phyloP scores from a whole-genome alignment of 1,284 basidiomycete genomes.

The Apiotrichum porosum region DNA sequence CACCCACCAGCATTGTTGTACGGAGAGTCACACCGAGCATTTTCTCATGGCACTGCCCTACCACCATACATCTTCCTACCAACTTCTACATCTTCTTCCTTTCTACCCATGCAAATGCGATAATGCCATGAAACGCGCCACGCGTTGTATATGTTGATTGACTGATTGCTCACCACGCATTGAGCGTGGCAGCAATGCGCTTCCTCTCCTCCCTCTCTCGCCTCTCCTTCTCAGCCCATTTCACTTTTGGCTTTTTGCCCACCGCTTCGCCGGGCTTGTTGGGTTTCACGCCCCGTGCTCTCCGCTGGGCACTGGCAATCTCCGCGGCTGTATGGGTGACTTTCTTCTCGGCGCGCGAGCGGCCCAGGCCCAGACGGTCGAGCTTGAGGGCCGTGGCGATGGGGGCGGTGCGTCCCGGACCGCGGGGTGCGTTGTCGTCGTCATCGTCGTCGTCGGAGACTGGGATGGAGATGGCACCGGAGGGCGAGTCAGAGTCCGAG shows the following conservation, averaged over 20 bases:
- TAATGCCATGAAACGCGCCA: too few relatives aligned
- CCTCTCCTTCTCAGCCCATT: slow-evolving; percentile 27
- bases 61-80: too few relatives aligned
- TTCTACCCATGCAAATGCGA: too few relatives aligned
- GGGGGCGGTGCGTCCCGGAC: slow-evolving; percentile 39
- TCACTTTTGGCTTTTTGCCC: slow-evolving; percentile 16
- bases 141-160: too few relatives aligned
- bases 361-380: slow-evolving; percentile 38
- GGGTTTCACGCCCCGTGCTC: slow-evolving; percentile 16
- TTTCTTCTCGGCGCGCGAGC: slow-evolving; percentile 13
- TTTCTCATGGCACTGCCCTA: too few relatives aligned
- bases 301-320: slow-evolving; percentile 32
- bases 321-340: slow-evolving; percentile 39
- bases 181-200: slow-evolving; percentile 29
- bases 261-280: slow-evolving; percentile 12
- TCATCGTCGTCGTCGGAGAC: slow-evolving; percentile 3
- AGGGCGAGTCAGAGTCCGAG: slow-evolving; percentile 1
- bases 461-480: slow-evolving; percentile 14
- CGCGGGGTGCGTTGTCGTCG: background rate
- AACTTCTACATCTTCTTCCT: too few relatives aligned
- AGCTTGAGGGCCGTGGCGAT: slow-evolving; percentile 42
- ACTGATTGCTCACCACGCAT: slow-evolving; percentile 10
- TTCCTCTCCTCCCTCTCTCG: slow-evolving; percentile 36
- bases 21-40: too few relatives aligned
- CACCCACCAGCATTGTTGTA: too few relatives aligned